These are phyloP conservation scores for Cyphellophora attinorum DNA, from an alignment of 2,329 filamentous ascomycete species.

Conservation along the genomic window DNA sequence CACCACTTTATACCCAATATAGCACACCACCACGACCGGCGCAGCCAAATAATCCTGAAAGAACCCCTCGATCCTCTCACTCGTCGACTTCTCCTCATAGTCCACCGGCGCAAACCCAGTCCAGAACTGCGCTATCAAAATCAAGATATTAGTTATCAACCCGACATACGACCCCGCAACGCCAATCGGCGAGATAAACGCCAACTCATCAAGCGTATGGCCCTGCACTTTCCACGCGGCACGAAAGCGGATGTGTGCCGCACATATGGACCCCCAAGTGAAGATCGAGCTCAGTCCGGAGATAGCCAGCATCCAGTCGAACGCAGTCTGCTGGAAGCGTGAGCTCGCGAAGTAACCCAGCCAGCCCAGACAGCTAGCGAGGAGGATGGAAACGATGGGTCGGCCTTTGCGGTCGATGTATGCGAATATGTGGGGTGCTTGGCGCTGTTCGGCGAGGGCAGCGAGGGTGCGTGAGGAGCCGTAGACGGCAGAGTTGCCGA, in stretches of 20 bases:
- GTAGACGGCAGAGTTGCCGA: conserved; percentile 51
- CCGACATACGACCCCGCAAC: conserved; percentile 55
- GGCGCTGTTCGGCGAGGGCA: conserved; percentile 38
- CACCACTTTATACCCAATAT: conserved; percentile 65
- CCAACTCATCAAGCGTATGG: conserved; percentile 53
- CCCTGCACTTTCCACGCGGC: conserved; percentile 49
- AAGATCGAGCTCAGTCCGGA: conserved; percentile 56
- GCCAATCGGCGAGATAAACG: conserved; percentile 52
- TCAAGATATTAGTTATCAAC: conserved; percentile 44
- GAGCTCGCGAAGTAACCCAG: conserved; percentile 31
- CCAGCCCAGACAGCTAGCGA: conserved; percentile 30
- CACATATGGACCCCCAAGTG: conserved; percentile 57
- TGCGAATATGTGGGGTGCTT: conserved; percentile 34
- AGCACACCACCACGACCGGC: conserved; percentile 38
- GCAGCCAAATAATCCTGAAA: conserved; percentile 24
- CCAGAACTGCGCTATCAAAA: conserved; percentile 43
- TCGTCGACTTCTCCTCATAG: conserved; percentile 11
- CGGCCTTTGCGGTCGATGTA: conserved; percentile 38
- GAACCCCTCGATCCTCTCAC: conserved; percentile 18
- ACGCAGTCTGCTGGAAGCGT: conserved; percentile 41
- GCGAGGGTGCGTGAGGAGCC: conserved; percentile 49
- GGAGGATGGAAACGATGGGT: conserved; percentile 30
- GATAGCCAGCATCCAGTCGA: conserved; percentile 56
- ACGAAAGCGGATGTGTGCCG: conserved; percentile 61
- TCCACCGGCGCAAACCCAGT: conserved; percentile 20